A percentile compares a stretch with the other conserved stretches of the same genome.
Conservation (phyloP, 208 protist species). For the Trypanosoma platydactyli region DNA sequence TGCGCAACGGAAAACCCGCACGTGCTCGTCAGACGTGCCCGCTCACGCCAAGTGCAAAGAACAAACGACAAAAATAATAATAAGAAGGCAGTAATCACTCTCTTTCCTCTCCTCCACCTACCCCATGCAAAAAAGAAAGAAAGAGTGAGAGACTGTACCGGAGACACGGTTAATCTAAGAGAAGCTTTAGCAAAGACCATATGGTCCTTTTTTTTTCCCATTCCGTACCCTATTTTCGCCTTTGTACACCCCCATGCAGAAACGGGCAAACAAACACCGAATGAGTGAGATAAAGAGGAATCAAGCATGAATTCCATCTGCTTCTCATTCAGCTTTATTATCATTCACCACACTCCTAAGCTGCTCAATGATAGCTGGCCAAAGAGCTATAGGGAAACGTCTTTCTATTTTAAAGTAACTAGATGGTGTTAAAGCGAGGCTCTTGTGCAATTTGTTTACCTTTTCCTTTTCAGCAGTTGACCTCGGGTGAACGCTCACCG, state of each 20-base stretch:
- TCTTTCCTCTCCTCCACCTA: no score
- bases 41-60: neutral
- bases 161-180: no score
- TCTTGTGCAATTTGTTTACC: conserved; percentile 59
- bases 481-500: conserved; percentile 11
- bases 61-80: conserved; percentile 16
- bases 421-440: conserved; percentile 24
- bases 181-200: no score
- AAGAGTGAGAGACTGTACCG: no score
- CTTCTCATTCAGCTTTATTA: neutral
- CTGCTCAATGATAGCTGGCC: conserved; percentile 60
- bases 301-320: neutral
- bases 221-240: no score
- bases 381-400: conserved; percentile 73
- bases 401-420: conserved; percentile 68
- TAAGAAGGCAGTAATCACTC: no score
- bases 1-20: no score
- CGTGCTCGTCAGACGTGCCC: no score
- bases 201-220: no score
- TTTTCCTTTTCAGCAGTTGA: conserved; percentile 69
- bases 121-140: conserved; percentile 17
- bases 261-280: conserved; percentile 12
- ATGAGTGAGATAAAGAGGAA: neutral
- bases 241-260: no score
- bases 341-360: conserved; percentile 30